These are phyloP conservation scores for Barbatosphaeria neglecta DNA, from an alignment of 495 filamentous ascomycete species.

Conservation along the genomic window DNA sequence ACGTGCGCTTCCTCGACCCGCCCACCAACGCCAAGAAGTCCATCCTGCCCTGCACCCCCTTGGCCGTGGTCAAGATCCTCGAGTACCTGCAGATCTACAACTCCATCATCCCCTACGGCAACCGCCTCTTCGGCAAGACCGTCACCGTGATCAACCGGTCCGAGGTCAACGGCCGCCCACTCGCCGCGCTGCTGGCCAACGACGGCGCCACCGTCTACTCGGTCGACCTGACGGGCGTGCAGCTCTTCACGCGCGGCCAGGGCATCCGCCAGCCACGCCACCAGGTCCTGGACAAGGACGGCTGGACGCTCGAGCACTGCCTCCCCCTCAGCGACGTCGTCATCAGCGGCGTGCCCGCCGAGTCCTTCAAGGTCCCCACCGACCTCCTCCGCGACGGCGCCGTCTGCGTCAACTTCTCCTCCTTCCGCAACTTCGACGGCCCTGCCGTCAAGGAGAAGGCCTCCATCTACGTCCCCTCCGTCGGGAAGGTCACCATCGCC, in stretches of 20 bases:
- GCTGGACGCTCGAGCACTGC: constrained; percentile 64
- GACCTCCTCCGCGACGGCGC: constrained; percentile 74
- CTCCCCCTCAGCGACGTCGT: constrained; percentile 84
- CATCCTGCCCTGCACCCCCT: constrained; percentile 87
- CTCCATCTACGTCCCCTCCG: constrained; percentile 92
- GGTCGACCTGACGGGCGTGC: constrained; percentile 85
- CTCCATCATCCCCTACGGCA: constrained; percentile 86
- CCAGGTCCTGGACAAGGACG: constrained; percentile 68
- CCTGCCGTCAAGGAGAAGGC: constrained; percentile 83
- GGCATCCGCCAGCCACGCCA: constrained; percentile 74
- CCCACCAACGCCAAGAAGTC: constrained; percentile 68
- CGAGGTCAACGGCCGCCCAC: constrained; percentile 86
- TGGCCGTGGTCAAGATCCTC: constrained; percentile 91
- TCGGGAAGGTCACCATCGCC: constrained; percentile 94
- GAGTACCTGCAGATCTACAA: constrained; percentile 95
- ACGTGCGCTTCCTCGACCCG: constrained; percentile 82
- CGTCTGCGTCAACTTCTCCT: constrained; percentile 96
- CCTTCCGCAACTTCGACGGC: constrained; percentile 81
- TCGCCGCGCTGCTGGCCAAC: constrained; percentile 92
- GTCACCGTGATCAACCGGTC: constrained; percentile 91
- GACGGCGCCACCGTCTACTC: constrained; percentile 92
- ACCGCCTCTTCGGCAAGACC: constrained; percentile 79
- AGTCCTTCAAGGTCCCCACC: constrained; percentile 78
- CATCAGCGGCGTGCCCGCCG: constrained; percentile 81
- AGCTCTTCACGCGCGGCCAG: constrained; percentile 77